Evolutionary conservation across 2,329 filamentous ascomycete species (phyloP).

Genomic region (Metarhizium guizhouense): DNA sequence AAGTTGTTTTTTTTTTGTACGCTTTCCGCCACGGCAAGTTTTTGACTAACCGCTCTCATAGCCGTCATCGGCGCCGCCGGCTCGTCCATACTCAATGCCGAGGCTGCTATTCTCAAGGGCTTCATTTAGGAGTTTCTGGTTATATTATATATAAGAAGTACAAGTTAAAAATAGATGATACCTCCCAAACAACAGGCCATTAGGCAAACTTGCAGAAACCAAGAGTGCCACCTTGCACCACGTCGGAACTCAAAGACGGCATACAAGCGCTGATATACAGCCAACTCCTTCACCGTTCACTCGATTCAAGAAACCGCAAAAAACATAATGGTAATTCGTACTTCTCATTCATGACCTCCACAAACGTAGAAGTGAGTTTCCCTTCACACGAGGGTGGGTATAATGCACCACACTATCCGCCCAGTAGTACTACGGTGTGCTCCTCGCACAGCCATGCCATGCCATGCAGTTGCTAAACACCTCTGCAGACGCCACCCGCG

Average conservation of each 20-base stretch:
- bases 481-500: background rate
- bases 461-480: background rate
- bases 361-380: background rate
- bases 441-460: constrained; percentile 1
- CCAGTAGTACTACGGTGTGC: background rate
- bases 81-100: constrained; percentile 88
- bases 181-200: background rate
- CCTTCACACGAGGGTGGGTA: background rate
- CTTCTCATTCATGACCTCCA: background rate
- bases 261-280: too few relatives aligned
- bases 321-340: background rate
- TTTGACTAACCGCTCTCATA: constrained; percentile 14
- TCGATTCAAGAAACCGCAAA: too few relatives aligned
- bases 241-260: too few relatives aligned
- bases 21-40: background rate
- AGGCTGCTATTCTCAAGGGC: constrained; percentile 85
- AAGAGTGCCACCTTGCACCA: too few relatives aligned
- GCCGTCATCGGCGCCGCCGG: constrained; percentile 94
- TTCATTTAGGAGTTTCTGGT: constrained; percentile 37
- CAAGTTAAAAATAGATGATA: background rate
- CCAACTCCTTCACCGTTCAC: too few relatives aligned
- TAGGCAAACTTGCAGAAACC: too few relatives aligned
- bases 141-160: background rate
- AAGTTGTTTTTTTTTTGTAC: constrained; percentile 19
- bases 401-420: background rate